Base-by-base conservation (phyloP, 2,329 filamentous ascomycete genomes). In the Cladophialophora exuberans region DNA sequence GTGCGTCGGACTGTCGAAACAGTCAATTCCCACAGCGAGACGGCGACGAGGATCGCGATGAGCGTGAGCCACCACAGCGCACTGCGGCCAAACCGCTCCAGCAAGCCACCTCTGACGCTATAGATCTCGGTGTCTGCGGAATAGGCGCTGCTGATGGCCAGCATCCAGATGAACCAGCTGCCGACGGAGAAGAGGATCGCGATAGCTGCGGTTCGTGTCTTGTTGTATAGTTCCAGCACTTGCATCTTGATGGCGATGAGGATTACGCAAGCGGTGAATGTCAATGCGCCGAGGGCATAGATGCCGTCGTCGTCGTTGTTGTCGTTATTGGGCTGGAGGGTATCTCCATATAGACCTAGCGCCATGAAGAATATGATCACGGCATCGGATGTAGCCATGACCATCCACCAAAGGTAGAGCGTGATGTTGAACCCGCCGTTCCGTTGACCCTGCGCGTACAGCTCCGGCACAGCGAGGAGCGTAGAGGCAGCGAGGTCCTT, bases 91-190 rank as follows among this genome's bases (percentile, higher is more conserved):
- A 91, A 95, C 43, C 84, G 80, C 35, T 80, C 65, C 18, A 88
- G 67, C 67, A 97, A 90, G 1, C 84, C 81, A 56, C 79, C 73
- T 23, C 81, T 82, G 3, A 96, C 87, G 59, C 87, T 81, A 70
- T 96, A 96, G n/a, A n/a, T n/a, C 23, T 82, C 80, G 41, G 72
- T 71, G 35, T 75, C 73, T 18, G 72, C 71, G 4, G 53, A 46
- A 69, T 89, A 90, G 30, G 83, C 74, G 7, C 67, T 69, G 0
- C 84, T 82, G 20, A 97, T 81, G 59, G 94, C 80, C 42, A 95
- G 72, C 67, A 89, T 90, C 92, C 92, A 97, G 25, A 94, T 70
- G 73, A 91, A 96, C 92, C 93, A 97, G 39, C 88, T 89, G 57
- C 81, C 82, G 22, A 85, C 71, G 9, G 75, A 78, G 11, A 77